A percentile compares a stretch with the other conserved stretches of the same genome.
Evolutionary conservation across 2,329 filamentous ascomycete genomes (phyloP).

Genomic region (Trichoderma lentiforme): DNA sequence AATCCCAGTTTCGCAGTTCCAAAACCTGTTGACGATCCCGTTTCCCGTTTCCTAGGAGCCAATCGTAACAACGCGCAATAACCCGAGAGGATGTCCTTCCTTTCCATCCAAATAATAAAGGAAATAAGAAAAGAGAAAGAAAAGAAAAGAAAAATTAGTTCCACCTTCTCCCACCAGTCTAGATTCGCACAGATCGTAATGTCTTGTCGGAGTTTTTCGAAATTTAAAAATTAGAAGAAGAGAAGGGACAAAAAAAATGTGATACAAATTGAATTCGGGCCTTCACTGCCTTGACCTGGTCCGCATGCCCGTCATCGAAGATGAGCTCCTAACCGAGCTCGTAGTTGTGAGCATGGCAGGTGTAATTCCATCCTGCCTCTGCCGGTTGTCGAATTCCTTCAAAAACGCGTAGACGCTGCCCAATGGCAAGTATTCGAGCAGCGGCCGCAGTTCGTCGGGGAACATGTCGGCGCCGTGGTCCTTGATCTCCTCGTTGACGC

Average conservation of each 20-base stretch:
- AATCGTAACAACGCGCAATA: not conserved
- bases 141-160: not conserved
- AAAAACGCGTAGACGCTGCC: conserved; percentile 21
- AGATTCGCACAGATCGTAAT: not conserved
- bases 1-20: not conserved
- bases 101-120: not conserved
- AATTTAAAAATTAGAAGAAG: not conserved
- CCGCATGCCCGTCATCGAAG: conserved; percentile 2
- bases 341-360: conserved; percentile 15
- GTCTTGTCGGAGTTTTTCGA: not conserved
- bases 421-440: conserved; percentile 23
- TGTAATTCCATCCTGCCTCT: conserved; percentile 4
- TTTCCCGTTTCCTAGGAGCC: not conserved
- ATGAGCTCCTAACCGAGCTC: conserved; percentile 9
- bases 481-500: conserved; percentile 35
- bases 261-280: not conserved
- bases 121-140: not conserved
- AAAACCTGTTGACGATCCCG: not conserved
- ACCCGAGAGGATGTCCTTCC: not conserved
- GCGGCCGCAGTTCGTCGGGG: conserved; percentile 24
- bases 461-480: conserved; percentile 32
- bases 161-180: not conserved
- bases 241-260: not conserved
- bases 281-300: conserved; percentile 5
- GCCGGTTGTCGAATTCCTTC: conserved; percentile 20